Evolutionary conservation across 2,329 filamentous ascomycete genomes (phyloP), one percentile per base, ranked within the genome.

Genomic region (Trichophaea hybrida): DNA sequence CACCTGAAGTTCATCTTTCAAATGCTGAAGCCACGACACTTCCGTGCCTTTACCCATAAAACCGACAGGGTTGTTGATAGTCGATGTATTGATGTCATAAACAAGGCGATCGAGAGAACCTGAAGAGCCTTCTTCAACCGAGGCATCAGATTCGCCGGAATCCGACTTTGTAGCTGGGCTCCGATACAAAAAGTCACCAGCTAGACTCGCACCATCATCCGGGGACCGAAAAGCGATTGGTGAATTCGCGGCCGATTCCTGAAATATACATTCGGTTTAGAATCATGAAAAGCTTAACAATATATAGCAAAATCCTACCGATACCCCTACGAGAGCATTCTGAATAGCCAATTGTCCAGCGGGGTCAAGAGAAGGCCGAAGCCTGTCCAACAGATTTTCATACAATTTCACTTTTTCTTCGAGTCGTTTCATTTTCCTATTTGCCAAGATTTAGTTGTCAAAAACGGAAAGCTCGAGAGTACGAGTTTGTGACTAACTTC

Each of bases 391-490:
- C 10, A 64, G 49, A 24, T 24, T 43, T 43, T 65, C 61, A 44
- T 61, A 60, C 35, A 31, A 10, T 34, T 32, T 10, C 8, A 58
- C 57, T 5, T 59, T 52, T 2, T 46, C 53, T 60, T 65, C 59
- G 38, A 67, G 34, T 38, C 60, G 46, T 33, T 62, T 58, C 31
- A 65, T 57, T 56, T 60, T 63, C 58, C 61, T 66, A 57, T 33
- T 53, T 59, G 35, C 38, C 60, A 35, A 50, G 31, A 24, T 59
- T 31, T 60, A 56, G 17, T 59, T 37, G 35, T 32, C 7, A 7
- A 46, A 40, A 13, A 46, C 48, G 44, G 37, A 24, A 12, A 31
- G 51, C 52, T 12, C 7, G 49, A 54, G 38, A 59, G 17, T 10
- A n/a, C 13, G 33, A 15, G 44, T 35, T 12, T 17, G 33, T 49